Percentiles rank a stretch among this genome's conserved stretches.
phyloP scores from a whole-genome alignment of 148 eudicot genomes.

The Chenopodium berlandieri region DNA sequence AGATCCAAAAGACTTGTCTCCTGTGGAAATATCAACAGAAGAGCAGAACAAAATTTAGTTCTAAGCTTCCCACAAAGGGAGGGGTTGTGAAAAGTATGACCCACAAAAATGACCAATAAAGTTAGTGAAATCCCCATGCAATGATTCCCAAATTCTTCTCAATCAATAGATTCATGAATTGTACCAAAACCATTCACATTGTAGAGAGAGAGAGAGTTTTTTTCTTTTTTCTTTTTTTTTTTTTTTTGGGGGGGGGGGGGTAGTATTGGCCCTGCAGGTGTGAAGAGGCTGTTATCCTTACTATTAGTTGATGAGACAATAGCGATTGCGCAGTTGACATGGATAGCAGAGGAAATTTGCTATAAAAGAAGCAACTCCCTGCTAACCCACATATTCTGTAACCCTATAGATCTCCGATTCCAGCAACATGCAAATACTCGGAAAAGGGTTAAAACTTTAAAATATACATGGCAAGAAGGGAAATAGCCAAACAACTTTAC shows the following conservation, averaged over 20 bases:
- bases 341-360: background rate
- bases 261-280: too few relatives aligned
- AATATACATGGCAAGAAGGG: background rate
- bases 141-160: background rate
- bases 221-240: too few relatives aligned
- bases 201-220: too few relatives aligned
- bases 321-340: background rate
- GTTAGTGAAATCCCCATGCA: background rate
- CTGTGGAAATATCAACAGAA: slow-evolving; percentile 38
- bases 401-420: background rate
- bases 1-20: slow-evolving; percentile 98
- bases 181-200: background rate
- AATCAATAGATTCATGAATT: background rate
- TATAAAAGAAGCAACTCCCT: background rate
- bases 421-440: slow-evolving; percentile 2
- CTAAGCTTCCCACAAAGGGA: background rate
- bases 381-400: background rate
- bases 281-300: background rate
- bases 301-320: slow-evolving; percentile 2
- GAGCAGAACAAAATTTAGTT: background rate
- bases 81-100: background rate
- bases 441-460: background rate
- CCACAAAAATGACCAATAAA: background rate
- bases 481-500: slow-evolving; percentile 31
- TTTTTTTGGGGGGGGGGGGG: too few relatives aligned